These are phyloP conservation scores for Gnomoniopsis smithogilvyi DNA, from an alignment of 2,329 filamentous ascomycete species.

Conservation along the genomic window DNA sequence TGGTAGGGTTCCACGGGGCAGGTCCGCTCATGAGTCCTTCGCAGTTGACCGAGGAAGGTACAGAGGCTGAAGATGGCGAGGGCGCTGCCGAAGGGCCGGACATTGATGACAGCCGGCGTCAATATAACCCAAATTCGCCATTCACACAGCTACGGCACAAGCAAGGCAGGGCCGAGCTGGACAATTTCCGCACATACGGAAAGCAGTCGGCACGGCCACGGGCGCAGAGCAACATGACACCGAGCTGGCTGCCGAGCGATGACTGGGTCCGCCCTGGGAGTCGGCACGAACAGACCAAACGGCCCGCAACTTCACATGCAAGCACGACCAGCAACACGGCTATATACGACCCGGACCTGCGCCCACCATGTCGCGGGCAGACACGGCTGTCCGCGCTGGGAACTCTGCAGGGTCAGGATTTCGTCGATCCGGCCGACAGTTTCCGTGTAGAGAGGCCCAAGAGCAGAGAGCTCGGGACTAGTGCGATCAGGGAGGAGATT, in stretches of 20 bases:
- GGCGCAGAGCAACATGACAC: neutral
- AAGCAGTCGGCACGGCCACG: neutral
- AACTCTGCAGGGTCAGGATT: neutral
- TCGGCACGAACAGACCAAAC: neutral
- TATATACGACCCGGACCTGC: neutral
- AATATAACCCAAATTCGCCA: neutral
- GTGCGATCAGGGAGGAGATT: conserved; percentile 15
- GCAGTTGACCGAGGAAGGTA: neutral
- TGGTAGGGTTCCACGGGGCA: neutral
- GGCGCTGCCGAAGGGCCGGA: neutral
- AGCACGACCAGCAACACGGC: neutral
- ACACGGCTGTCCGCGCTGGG: conserved; percentile 17
- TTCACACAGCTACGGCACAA: conserved; percentile 1
- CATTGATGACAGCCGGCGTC: conserved; percentile 3
- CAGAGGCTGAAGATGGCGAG: neutral
- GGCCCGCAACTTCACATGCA: neutral
- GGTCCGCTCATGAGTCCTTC: neutral
- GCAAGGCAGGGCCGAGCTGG: neutral
- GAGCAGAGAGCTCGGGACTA: neutral
- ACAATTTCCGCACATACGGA: conserved; percentile 2
- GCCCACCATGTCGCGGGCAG: neutral
- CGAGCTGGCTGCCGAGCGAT: neutral
- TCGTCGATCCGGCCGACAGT: conserved; percentile 17
- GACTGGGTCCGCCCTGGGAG: neutral
- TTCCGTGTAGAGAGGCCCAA: neutral